A percentile compares a stretch with the other conserved stretches of the same genome.
phyloP scores from a whole-genome alignment of 2,329 filamentous ascomycete genomes.

The Neocatenulostroma microsporum region DNA sequence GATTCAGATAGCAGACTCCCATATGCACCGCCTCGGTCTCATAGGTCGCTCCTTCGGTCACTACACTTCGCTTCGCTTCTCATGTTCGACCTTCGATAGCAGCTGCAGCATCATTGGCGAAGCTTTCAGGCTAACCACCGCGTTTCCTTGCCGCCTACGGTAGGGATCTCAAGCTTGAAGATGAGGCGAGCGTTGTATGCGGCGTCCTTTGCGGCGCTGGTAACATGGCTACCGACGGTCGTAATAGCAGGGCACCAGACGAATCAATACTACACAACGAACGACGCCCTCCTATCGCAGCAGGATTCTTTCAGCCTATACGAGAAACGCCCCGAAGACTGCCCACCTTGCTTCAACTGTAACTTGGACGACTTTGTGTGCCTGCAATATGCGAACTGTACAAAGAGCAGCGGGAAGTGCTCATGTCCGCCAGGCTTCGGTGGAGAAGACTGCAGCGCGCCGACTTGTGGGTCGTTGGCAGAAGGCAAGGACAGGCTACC shows the following conservation, averaged over 20 bases:
- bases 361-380: slow-evolving; percentile 87
- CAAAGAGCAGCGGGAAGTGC: slow-evolving; percentile 85
- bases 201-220: slow-evolving; percentile 16
- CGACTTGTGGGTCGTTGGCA: slow-evolving; percentile 81
- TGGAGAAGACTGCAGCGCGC: slow-evolving; percentile 84
- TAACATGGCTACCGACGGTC: slow-evolving; percentile 16
- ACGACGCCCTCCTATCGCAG: slow-evolving; percentile 20
- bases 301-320: slow-evolving; percentile 51
- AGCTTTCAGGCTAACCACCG: neutral
- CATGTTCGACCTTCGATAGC: too few relatives aligned
- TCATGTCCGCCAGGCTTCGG: slow-evolving; percentile 87
- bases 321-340: slow-evolving; percentile 65
- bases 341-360: slow-evolving; percentile 95
- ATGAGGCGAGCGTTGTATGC: slow-evolving; percentile 21
- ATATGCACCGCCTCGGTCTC: too few relatives aligned
- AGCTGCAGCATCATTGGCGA: too few relatives aligned
- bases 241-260: slow-evolving; percentile 15
- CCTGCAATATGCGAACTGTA: slow-evolving; percentile 82
- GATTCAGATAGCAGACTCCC: too few relatives aligned
- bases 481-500: slow-evolving; percentile 72
- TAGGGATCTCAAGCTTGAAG: slow-evolving; percentile 3
- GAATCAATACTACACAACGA: slow-evolving; percentile 23
- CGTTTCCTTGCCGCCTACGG: neutral
- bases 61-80: too few relatives aligned
- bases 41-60: too few relatives aligned